phyloP scores from a whole-genome alignment of 495 filamentous ascomycete species.

The Penicillium pancosmium region DNA sequence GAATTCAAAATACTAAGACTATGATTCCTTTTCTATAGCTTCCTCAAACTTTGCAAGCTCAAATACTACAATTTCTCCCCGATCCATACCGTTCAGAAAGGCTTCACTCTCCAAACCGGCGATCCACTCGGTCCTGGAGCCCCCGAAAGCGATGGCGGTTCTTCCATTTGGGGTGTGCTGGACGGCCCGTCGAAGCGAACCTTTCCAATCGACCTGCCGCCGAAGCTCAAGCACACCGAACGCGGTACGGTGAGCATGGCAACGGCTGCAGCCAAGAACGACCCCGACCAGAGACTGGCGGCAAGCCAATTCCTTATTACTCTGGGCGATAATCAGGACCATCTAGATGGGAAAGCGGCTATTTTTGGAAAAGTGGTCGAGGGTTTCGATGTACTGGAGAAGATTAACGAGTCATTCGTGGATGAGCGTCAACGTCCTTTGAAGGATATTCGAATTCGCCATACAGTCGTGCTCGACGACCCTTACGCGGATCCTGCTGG shows the following conservation, averaged over 20 bases:
- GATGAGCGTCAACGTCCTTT: conserved; percentile 83
- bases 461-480: conserved; percentile 88
- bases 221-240: conserved; percentile 82
- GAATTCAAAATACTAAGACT: conserved; percentile 52
- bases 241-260: conserved; percentile 94
- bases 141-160: conserved; percentile 82
- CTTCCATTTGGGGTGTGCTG: conserved; percentile 86
- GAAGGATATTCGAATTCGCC: conserved; percentile 89
- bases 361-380: conserved; percentile 94
- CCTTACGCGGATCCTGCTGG: conserved; percentile 80
- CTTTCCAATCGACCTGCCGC: conserved; percentile 81
- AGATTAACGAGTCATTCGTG: conserved; percentile 86
- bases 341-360: conserved; percentile 86
- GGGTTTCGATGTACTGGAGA: conserved; percentile 88
- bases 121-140: conserved; percentile 87
- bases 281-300: conserved; percentile 79
- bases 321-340: conserved; percentile 82
- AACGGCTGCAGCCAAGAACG: conserved; percentile 71
- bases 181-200: conserved; percentile 71
- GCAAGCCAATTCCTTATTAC: conserved; percentile 92
- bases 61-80: conserved; percentile 99
- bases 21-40: conserved; percentile 58
- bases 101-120: conserved; percentile 93
- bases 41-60: conserved; percentile 94
- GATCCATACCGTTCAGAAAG: conserved; percentile 82